Evolutionary conservation across 129 eudicot species (phyloP), one percentile per base, ranked within the genome.

Genomic region (Solidago caesia): DNA sequence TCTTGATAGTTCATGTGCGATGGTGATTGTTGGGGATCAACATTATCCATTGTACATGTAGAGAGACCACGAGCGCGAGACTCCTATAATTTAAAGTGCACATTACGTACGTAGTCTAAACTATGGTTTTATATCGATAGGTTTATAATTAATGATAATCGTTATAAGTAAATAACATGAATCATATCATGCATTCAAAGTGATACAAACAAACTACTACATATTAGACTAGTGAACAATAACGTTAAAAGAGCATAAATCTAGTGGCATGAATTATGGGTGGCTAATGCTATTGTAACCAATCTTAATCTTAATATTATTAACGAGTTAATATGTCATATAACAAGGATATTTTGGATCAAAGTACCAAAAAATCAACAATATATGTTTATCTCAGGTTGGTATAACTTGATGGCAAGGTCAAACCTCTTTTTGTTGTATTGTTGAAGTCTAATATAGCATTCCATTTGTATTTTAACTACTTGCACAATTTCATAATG

Each of bases 181-280:
- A 69, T 49, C 46, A 69, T 11, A 69, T 49, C 46, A 69, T 11
- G 60, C 26, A 51, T 69, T 47, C 8, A 25, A 49, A 49, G 39
- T 49, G 61, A 52, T 49, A 15, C 13, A 39, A 51, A 51, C 64
- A 70, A 70, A 53, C 63, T 16, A 55, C 60, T 14, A 43, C 13
- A 8, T 56, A 8, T 71, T n/a, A 27, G 33, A 14, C 8, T 55
- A 41, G 66, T 16, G 65, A 71, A 1, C 39, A 33, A 9, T 5
- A 43, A 41, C 65, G 49, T 71, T 43, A 52, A 43, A 55, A 55
- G 41, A 55, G 75, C 52, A 39, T 55, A 41, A 21, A 71, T 53
- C 16, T 71, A 52, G 65, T 71, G 65, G 56, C 66, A 71, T 71
- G 75, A 55, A 9, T n/a, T 42, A 8, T 26, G 6, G 6, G 13